phyloP scores from a whole-genome alignment of 2,329 filamentous ascomycete species.

The Cryphonectria carpinicola region DNA sequence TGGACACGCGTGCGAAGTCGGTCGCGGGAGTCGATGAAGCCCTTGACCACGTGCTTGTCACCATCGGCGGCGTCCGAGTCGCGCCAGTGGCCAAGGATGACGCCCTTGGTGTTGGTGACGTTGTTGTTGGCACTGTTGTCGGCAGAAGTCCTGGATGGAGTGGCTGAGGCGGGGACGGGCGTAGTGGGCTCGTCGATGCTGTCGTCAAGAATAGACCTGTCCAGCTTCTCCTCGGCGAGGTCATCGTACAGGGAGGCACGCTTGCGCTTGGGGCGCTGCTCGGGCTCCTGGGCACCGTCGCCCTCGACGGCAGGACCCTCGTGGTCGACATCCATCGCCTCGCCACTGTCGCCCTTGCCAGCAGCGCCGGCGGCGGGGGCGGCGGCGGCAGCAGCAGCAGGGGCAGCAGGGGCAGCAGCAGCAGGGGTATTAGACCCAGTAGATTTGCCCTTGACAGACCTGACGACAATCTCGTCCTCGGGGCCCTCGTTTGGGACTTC shows the following conservation, averaged over 20 bases:
- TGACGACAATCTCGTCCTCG: constrained; percentile 59
- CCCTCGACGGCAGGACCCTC: neutral
- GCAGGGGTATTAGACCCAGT: constrained; percentile 43
- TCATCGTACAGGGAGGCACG: constrained; percentile 55
- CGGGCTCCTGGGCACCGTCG: neutral
- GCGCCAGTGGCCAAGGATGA: constrained; percentile 63
- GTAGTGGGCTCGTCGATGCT: constrained; percentile 34
- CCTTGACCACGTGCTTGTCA: constrained; percentile 62
- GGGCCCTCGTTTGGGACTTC: constrained; percentile 39
- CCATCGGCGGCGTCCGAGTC: constrained; percentile 55
- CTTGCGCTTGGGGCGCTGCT: constrained; percentile 58
- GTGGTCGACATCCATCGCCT: constrained; percentile 14
- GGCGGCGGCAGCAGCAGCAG: constrained; percentile 40
- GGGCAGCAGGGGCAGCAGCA: constrained; percentile 38
- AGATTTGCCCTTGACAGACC: constrained; percentile 45
- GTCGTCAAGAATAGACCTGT: constrained; percentile 39
- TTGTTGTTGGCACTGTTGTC: constrained; percentile 37
- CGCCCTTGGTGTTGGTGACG: constrained; percentile 46
- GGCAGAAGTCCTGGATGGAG: neutral
- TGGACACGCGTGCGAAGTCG: constrained; percentile 64
- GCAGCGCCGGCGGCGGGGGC: constrained; percentile 33
- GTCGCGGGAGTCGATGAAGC: constrained; percentile 65
- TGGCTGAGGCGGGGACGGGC: constrained; percentile 13
- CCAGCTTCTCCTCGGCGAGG: constrained; percentile 52
- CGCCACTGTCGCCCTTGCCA: constrained; percentile 44